A percentile compares a stretch with the other conserved stretches of the same genome.
Evolutionary conservation across 1,284 basidiomycete species (phyloP).

Genomic region (Cutaneotrichosporon sp.): DNA sequence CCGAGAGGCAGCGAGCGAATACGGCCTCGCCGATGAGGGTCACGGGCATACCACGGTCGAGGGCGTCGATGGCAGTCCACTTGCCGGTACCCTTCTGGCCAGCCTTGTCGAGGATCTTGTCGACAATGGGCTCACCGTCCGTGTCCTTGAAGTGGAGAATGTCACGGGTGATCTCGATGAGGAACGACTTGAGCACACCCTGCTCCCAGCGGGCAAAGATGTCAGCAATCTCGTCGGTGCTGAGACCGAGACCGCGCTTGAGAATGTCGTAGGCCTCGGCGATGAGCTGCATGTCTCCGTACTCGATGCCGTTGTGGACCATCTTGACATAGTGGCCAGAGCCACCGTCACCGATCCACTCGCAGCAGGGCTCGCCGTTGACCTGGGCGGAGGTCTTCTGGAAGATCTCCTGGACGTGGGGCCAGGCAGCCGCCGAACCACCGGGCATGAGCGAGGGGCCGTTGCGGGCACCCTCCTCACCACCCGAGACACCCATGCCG

Average conservation of each 20-base stretch:
- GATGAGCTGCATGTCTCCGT: constrained; percentile 99
- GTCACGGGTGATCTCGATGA: constrained; percentile 96
- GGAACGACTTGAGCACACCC: constrained; percentile 98
- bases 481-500: constrained; percentile 98
- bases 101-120: constrained; percentile 92
- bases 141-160: constrained; percentile 91
- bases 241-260: constrained; percentile 86
- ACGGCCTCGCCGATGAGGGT: constrained; percentile 99
- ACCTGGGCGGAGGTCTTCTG: constrained; percentile 96
- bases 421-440: constrained; percentile 92
- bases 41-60: constrained; percentile 91
- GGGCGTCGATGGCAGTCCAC: constrained; percentile 98
- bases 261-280: constrained; percentile 98
- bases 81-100: constrained; percentile 99
- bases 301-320: constrained; percentile 78
- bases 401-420: constrained; percentile 96
- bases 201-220: constrained; percentile 94
- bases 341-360: constrained; percentile 98
- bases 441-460: constrained; percentile 99
- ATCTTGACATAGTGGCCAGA: constrained; percentile 87
- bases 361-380: constrained; percentile 95
- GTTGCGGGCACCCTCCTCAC: constrained; percentile 97
- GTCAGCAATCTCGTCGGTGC: constrained; percentile 80
- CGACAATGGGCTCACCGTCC: constrained; percentile 84
- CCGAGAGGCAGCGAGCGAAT: constrained; percentile 96